Evolutionary conservation across 2,329 filamentous ascomycete genomes (phyloP).

Genomic region (Taxawa tesnikishii): DNA sequence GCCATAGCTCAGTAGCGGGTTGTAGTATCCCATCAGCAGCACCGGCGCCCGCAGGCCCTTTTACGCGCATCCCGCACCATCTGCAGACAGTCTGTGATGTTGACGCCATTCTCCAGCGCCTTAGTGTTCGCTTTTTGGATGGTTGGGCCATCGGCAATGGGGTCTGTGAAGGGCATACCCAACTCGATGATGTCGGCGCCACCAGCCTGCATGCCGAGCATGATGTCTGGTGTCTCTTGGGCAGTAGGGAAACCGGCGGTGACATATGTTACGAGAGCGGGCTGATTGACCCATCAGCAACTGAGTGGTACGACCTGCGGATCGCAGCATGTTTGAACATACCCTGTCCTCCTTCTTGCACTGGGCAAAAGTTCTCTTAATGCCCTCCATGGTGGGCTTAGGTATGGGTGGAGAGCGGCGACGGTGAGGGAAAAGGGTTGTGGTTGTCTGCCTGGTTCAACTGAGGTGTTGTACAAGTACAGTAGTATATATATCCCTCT

Average conservation of each 20-base stretch:
- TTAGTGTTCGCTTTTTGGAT: slow-evolving; percentile 91
- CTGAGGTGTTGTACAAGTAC: too few relatives aligned
- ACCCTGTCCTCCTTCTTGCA: slow-evolving; percentile 38
- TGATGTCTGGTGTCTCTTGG: slow-evolving; percentile 70
- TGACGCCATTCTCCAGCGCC: slow-evolving; percentile 81
- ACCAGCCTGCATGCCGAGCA: slow-evolving; percentile 83
- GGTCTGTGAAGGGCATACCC: slow-evolving; percentile 92
- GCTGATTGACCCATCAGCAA: slow-evolving; percentile 30
- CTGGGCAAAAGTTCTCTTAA: slow-evolving; percentile 37
- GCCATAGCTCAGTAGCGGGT: slow-evolving; percentile 86
- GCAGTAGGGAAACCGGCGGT: slow-evolving; percentile 82
- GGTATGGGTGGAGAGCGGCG: too few relatives aligned
- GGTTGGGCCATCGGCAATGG: slow-evolving; percentile 92
- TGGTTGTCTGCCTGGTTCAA: too few relatives aligned
- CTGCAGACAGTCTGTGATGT: slow-evolving; percentile 62
- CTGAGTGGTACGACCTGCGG: not conserved
- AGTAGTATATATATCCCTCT: too few relatives aligned
- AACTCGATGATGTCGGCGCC: slow-evolving; percentile 93
- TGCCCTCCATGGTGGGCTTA: slow-evolving; percentile 34
- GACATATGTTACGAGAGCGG: slow-evolving; percentile 89
- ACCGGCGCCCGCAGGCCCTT: slow-evolving; percentile 71
- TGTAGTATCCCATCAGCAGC: slow-evolving; percentile 98
- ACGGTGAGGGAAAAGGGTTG: too few relatives aligned
- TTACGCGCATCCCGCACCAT: slow-evolving; percentile 74
- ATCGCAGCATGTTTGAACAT: slow-evolving; percentile 7